Evolutionary conservation across 371 early-diverging fungal genomes (phyloP).

Genomic region (Nosema granulosis): DNA sequence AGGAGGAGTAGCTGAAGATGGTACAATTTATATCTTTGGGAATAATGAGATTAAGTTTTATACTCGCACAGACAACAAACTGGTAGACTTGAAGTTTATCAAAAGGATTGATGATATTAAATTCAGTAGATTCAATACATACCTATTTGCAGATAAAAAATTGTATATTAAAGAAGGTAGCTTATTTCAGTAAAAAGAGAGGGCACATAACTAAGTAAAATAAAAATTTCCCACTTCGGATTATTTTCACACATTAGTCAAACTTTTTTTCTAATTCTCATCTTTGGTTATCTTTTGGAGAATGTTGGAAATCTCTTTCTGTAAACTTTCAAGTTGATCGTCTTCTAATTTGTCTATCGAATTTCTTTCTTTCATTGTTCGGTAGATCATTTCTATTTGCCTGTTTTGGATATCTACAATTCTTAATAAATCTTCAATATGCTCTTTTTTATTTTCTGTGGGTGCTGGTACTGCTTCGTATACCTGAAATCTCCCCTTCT

Average conservation of each 20-base stretch:
- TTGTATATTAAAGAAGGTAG: conserved; percentile 12
- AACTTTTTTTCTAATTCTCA: no score
- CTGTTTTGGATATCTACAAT: conserved; percentile 29
- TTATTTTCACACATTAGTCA: no score
- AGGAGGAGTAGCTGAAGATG: no score
- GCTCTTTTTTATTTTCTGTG: neutral
- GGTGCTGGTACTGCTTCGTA: conserved; percentile 28
- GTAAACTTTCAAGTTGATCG: neutral
- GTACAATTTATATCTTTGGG: no score
- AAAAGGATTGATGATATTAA: conserved; percentile 19
- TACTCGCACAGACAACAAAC: no score
- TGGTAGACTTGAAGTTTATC: no score
- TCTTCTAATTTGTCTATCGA: neutral
- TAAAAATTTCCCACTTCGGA: no score
- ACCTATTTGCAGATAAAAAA: conserved; percentile 26
- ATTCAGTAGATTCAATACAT: neutral
- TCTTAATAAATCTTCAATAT: neutral
- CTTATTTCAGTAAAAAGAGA: no score
- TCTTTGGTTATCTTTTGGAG: no score
- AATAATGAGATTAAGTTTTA: no score
- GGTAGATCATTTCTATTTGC: conserved; percentile 32
- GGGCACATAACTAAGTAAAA: no score
- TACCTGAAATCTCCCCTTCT: conserved; percentile 33
- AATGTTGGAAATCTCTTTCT: no score
- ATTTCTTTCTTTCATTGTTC: neutral